Evolutionary conservation across 352 stramenopile genomes (phyloP), one percentile per base, ranked within the genome.

Genomic region (Globisporangium yorkense): DNA sequence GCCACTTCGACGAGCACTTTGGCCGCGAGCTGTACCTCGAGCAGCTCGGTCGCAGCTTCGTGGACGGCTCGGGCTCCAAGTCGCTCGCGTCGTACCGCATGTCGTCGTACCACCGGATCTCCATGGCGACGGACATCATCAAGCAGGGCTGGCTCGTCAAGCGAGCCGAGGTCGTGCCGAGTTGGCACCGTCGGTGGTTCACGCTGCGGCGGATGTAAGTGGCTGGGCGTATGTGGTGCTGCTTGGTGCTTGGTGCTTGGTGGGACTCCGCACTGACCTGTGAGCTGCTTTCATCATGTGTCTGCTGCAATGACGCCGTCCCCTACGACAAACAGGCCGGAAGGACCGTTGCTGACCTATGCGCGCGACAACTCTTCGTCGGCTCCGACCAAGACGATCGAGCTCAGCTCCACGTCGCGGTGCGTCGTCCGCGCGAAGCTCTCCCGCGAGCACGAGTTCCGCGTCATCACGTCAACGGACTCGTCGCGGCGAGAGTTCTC

Each of bases 71-170:
- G 13, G 67, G 72, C n/a, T 67, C 66, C 18, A 84, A 84, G 47
- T 87, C 80, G 18, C 61, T 88, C 35, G 76, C 65, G 24, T 88
- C 74, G 31, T 88, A 89, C 63, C 75, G 79, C n/a, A 73, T 73
- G 70, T 84, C 80, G 5, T 83, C 77, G 20, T 75, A 83, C 61
- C 70, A 83, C 48, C 71, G 73, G 13, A 73, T 84, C 60, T 83
- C 77, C n/a, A 63, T 55, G 49, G 67, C 63, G 20, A 65, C 72
- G 1, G 61, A 71, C 45, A 54, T 83, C 3, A 63, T 87, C 47
- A 78, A 79, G 15, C 79, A 94, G 57, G 84, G 84, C 31, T 92
- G 84, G 84, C 70, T 94, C 47, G 68, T 84, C 44, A 94, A 94
- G 65, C 77, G 77, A 12, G 84, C 76, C 12, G 79, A 87, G 39